Conservation (phyloP, 179 eudicot species). For the Amaranthus tricolor region DNA sequence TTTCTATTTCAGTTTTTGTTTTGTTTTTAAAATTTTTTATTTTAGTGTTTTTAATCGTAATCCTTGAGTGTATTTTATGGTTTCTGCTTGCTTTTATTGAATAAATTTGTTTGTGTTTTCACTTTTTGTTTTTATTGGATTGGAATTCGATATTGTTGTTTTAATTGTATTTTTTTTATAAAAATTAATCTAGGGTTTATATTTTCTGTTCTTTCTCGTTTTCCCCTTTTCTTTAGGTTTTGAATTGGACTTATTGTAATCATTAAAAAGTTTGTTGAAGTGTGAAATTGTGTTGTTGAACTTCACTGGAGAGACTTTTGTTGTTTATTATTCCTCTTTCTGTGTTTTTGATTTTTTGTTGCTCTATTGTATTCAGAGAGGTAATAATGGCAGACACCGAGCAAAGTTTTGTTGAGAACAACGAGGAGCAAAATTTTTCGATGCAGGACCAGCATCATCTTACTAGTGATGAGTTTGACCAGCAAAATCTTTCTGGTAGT, state of each 20-base stretch:
- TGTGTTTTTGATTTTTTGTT: not conserved
- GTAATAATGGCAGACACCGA: slow-evolving; percentile 46
- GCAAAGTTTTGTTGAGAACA: slow-evolving; percentile 34
- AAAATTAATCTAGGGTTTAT: not conserved
- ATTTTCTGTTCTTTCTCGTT: not conserved
- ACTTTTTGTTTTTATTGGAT: not conserved
- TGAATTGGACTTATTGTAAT: not conserved
- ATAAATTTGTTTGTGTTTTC: not conserved
- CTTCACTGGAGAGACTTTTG: too few species aligned
- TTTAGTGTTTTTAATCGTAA: not conserved
- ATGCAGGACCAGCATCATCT: slow-evolving; percentile 29
- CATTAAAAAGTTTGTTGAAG: too few species aligned
- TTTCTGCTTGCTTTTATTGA: not conserved
- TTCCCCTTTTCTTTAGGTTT: not conserved
- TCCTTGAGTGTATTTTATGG: not conserved
- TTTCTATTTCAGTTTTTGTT: not conserved
- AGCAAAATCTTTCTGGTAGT: slow-evolving; percentile 22
- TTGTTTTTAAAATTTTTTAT: not conserved
- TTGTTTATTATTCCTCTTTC: not conserved
- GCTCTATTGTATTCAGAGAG: slow-evolving; percentile 8
- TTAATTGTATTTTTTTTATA: too few species aligned
- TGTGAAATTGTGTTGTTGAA: too few species aligned
- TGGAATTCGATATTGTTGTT: too few species aligned
- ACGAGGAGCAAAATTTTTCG: slow-evolving; percentile 27
- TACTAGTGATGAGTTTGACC: slow-evolving; percentile 22